A percentile compares a stretch with the other conserved stretches of the same genome.
phyloP scores from a whole-genome alignment of 495 filamentous ascomycete species.

The Penicillium waksmanii region DNA sequence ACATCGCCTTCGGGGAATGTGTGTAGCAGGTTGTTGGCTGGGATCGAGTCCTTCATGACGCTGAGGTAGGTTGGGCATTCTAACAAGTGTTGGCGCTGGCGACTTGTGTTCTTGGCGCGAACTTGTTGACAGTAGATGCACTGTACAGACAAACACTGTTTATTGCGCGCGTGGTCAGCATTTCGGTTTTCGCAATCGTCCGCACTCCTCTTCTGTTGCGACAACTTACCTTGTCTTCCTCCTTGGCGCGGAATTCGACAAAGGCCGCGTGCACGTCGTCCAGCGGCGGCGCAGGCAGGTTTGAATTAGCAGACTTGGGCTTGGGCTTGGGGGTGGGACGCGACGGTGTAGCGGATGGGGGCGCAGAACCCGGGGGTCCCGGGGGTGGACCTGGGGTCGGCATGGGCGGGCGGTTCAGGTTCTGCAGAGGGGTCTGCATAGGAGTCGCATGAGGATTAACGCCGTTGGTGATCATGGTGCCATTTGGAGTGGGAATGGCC shows the following conservation, averaged over 20 bases:
- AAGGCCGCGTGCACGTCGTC: constrained; percentile 60
- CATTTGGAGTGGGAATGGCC: constrained; percentile 44
- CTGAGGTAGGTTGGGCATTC: constrained; percentile 60
- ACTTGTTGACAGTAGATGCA: constrained; percentile 63
- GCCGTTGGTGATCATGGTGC: constrained; percentile 49
- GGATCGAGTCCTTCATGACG: constrained; percentile 61
- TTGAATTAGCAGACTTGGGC: constrained; percentile 41
- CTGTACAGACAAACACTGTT: constrained; percentile 58
- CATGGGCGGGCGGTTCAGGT: constrained; percentile 43
- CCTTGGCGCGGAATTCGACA: constrained; percentile 61
- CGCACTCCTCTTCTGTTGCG: too few relatives aligned
- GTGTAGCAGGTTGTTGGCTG: constrained; percentile 60
- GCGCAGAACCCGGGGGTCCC: constrained; percentile 34
- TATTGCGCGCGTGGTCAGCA: neutral
- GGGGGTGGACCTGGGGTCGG: constrained; percentile 40
- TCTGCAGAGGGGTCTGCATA: constrained; percentile 49
- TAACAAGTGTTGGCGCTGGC: constrained; percentile 57
- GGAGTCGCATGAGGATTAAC: constrained; percentile 51
- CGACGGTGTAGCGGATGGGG: constrained; percentile 34
- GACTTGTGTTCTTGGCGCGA: constrained; percentile 60
- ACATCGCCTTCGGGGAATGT: constrained; percentile 59
- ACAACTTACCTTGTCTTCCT: constrained; percentile 57
- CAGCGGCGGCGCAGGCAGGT: constrained; percentile 49
- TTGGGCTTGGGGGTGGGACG: constrained; percentile 51
- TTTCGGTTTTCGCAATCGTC: too few relatives aligned